phyloP scores from a whole-genome alignment of 257 asterid species.

The Nicotiana knightiana region DNA sequence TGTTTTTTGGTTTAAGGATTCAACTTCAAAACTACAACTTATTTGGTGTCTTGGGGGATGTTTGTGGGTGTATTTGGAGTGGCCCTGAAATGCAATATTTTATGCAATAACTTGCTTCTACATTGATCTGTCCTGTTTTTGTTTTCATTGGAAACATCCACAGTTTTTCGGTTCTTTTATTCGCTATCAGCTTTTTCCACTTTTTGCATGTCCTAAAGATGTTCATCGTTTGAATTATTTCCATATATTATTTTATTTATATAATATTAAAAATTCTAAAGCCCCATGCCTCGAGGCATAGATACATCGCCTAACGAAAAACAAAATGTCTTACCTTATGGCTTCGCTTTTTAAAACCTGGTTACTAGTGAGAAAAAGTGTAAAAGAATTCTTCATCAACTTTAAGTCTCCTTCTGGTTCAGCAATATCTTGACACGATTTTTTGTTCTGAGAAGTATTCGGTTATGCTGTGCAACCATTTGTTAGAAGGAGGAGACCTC shows the following conservation, averaged over 20 bases:
- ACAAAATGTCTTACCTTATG: not conserved
- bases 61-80: not conserved
- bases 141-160: not conserved
- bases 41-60: not conserved
- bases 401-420: not conserved
- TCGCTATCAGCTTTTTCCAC: not conserved
- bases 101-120: not conserved
- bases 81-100: not conserved
- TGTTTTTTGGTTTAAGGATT: not conserved
- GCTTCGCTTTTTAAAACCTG: not conserved
- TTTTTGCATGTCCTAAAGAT: not conserved
- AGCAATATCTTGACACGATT: not conserved
- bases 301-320: not conserved
- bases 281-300: not conserved
- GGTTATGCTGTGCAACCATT: not conserved
- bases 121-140: not conserved
- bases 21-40: not conserved
- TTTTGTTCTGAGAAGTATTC: not conserved
- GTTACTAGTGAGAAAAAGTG: not conserved
- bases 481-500: not conserved
- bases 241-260: not conserved
- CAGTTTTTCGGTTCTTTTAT: not conserved
- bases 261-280: not conserved
- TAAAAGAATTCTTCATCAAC: not conserved
- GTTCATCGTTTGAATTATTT: not conserved